Conservation (phyloP, 306 rosid species). For the Abrus precatorius region DNA sequence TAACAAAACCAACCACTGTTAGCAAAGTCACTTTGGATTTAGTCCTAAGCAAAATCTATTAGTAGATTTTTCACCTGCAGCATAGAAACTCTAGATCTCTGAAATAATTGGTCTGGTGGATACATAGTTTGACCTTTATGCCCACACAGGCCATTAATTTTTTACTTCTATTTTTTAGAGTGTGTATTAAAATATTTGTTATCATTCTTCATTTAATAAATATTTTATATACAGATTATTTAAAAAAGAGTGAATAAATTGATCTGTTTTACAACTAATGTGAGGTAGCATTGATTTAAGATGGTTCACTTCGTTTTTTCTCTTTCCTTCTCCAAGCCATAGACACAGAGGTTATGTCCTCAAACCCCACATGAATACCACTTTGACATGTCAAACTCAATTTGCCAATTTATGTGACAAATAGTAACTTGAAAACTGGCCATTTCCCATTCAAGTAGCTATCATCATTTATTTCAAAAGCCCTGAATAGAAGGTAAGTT, state of each 20-base stretch:
- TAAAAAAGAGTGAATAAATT: too few species aligned
- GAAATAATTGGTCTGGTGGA: neutral
- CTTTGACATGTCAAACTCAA: constrained; percentile 43
- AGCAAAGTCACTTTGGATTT: constrained; percentile 40
- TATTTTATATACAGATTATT: too few species aligned
- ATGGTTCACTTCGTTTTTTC: constrained; percentile 7
- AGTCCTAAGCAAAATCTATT: constrained; percentile 46
- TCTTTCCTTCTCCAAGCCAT: constrained; percentile 23
- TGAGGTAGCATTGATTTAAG: neutral
- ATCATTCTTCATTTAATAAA: too few species aligned
- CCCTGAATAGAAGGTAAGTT: constrained; percentile 43
- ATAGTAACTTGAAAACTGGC: constrained; percentile 39
- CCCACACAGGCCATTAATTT: neutral
- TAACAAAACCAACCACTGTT: constrained; percentile 42
- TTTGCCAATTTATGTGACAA: constrained; percentile 50
- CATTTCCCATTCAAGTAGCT: constrained; percentile 21
- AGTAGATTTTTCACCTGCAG: constrained; percentile 37
- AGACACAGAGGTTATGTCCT: constrained; percentile 2
- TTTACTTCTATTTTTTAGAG: neutral
- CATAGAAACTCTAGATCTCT: neutral
- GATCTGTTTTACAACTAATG: neutral
- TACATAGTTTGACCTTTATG: constrained; percentile 28
- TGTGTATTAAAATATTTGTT: too few species aligned
- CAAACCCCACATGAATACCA: constrained; percentile 38
- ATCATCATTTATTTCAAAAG: constrained; percentile 39